Evolutionary conservation across 768 basidiomycete species (phyloP).

Genomic region (Mycena vitilis): DNA sequence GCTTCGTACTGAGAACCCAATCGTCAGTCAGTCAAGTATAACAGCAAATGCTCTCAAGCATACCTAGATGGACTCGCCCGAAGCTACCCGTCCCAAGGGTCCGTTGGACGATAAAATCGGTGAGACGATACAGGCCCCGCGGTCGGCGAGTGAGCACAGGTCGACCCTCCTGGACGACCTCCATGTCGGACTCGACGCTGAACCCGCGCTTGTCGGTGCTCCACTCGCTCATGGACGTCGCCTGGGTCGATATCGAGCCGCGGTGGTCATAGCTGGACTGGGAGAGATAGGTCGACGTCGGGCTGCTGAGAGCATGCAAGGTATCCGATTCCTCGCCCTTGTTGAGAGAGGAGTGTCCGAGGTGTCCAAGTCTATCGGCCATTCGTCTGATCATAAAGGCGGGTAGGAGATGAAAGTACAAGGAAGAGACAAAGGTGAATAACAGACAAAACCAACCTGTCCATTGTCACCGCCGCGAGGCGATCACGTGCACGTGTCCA

Average conservation of each 20-base stretch:
- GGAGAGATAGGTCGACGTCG: constrained; percentile 44
- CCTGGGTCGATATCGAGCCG: constrained; percentile 75
- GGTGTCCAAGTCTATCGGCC: constrained; percentile 60
- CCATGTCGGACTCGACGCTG: constrained; percentile 41
- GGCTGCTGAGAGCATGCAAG: constrained; percentile 29
- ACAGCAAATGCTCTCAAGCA: constrained; percentile 8
- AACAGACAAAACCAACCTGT: background rate
- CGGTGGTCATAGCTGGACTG: constrained; percentile 61
- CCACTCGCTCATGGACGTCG: constrained; percentile 69
- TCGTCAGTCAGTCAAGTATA: constrained; percentile 21
- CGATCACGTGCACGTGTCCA: background rate
- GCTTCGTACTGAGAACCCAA: constrained; percentile 72
- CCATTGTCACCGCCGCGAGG: constrained; percentile 30
- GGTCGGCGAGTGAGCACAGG: constrained; percentile 38
- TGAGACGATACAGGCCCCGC: constrained; percentile 66
- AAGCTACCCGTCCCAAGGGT: constrained; percentile 96
- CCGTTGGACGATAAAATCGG: constrained; percentile 84
- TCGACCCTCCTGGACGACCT: constrained; percentile 46
- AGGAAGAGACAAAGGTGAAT: constrained; percentile 24
- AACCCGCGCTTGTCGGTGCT: constrained; percentile 44
- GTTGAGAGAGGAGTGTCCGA: constrained; percentile 42
- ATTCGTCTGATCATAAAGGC: constrained; percentile 60
- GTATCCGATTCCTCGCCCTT: constrained; percentile 19
- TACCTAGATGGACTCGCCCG: constrained; percentile 93
- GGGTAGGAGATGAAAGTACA: constrained; percentile 14